Base-by-base conservation (phyloP, 768 basidiomycete genomes). In the Leccinum longicurvipes region DNA sequence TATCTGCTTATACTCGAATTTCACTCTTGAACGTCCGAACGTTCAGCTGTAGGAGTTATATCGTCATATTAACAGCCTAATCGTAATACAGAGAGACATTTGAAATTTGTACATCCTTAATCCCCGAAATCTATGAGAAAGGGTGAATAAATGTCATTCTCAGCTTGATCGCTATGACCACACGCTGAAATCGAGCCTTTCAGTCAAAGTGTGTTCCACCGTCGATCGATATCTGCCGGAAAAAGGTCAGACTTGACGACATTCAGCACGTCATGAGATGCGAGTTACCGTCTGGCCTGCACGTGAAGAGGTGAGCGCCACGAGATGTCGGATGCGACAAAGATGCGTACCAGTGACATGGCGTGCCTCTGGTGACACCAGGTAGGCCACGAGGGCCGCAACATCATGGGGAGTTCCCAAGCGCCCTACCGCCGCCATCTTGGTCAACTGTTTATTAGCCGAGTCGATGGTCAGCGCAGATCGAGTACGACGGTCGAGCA, bases 301-400 rank as follows among this genome's bases (percentile, higher is more conserved):
- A 45, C 4, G 34, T 36, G 34, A n/a, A 36, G 8, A 36, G 8
- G 34, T 11, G 12, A 23, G 23, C 14, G 24, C 14, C 21, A 47
- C 9, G 17, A 28, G 19, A 45, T 15, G 11, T 19, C 1, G 21
- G n/a, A 41, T 19, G 32, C 10, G 27, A 42, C 4, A 14, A 17
- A 24, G 6, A 17, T 19, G 50, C 57, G 14, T 57, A 70, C 75
- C 74, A 46, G 73, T 76, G 54, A 77, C 44, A 24, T 64, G 71
- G 55, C 62, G 62, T 12, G 75, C 67, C 19, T 72, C 69, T 4
- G 69, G 64, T 2, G 71, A 72, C 1, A 56, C 72, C 19, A 77
- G 60, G 56, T 69, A 77, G 6, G 72, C 65, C 4, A 77, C 77
- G 0, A 77, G 65, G 17, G 55, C 62, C 1, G 74, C 74, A n/a